phyloP scores from a whole-genome alignment of 164 flowering plant genomes.

The Annona cherimola region DNA sequence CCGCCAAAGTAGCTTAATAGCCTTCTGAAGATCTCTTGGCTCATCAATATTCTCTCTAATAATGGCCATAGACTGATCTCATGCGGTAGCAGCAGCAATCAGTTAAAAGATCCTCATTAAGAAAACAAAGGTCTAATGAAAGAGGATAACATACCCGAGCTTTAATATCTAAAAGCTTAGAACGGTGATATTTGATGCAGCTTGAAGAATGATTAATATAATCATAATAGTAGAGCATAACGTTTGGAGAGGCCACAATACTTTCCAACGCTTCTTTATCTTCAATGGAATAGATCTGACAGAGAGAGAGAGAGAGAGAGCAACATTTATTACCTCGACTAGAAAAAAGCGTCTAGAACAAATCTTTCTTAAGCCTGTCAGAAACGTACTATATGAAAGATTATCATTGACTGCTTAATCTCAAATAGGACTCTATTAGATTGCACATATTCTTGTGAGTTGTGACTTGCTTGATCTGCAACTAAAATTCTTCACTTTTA shows the following conservation, averaged over 20 bases:
- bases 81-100: slow-evolving; percentile 9
- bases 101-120: slow-evolving; percentile 3
- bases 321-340: not conserved
- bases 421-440: too few species aligned
- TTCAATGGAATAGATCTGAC: slow-evolving; percentile 72
- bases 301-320: not conserved
- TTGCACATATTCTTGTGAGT: too few species aligned
- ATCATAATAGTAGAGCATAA: slow-evolving; percentile 54
- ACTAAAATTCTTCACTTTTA: too few species aligned
- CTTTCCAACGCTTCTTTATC: slow-evolving; percentile 58
- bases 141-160: slow-evolving; percentile 40
- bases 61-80: slow-evolving; percentile 45
- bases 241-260: slow-evolving; percentile 59
- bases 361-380: not conserved
- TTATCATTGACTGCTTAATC: too few species aligned
- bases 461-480: too few species aligned
- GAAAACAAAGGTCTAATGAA: slow-evolving; percentile 1
- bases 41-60: slow-evolving; percentile 32
- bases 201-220: slow-evolving; percentile 24
- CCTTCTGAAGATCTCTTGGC: slow-evolving; percentile 27
- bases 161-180: slow-evolving; percentile 58
- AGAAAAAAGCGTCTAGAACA: not conserved
- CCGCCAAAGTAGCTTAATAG: slow-evolving; percentile 38
- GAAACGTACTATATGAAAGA: too few species aligned
- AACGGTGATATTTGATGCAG: slow-evolving; percentile 10